Base-by-base conservation (phyloP, 352 stramenopile species). In the Peronosclerospora sorghi region DNA sequence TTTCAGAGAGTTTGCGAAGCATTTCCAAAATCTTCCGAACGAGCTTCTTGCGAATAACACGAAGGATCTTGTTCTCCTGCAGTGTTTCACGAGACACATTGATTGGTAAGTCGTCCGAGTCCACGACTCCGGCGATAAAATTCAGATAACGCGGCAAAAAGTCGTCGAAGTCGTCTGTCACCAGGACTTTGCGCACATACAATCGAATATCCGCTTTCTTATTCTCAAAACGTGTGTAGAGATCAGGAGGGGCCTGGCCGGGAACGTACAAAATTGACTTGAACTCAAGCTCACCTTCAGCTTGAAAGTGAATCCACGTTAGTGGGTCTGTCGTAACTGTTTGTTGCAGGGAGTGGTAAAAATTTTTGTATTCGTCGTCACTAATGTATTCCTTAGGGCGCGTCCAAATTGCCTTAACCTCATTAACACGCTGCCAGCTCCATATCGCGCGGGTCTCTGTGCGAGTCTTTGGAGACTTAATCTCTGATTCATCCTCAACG, bases 31-130 rank as follows among this genome's bases (percentile, higher is more conserved):
- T 88, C 73, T 99, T 99, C 57, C 96, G 86, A n/a, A 98, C 94
- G 13, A 99, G 70, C 58, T 99, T 99, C 82, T 99, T 99, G 47
- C 94, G 93, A 60, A 99, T 99, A 32, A 99, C 94, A 51, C 97
- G 94, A 41, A 98, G 62, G 45, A 99, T 96, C 66, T 99, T 99
- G 67, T 97, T 96, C 69, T 99, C 94, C 63, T 99, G 96, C 34
- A 99, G 75, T 40, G 91, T 98, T 68, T 99, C 96, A 48, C 97
- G 88, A 47, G 96, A 98, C 17, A 99, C 96, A 62, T 99, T 99
- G 43, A 99, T 95, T 6, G 97, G 97, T 24, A 99, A 67, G 65
- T 99, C 96, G 54, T 99, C 96, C 35, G 79, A 97, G 77, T 99
- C 96, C 14, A 99, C 95, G 28, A 99, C 95, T 54, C 96, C 96